These are phyloP conservation scores for Rhipidocladum racemiflorum DNA, from an alignment of 176 grass and related monocot genomes.

Conservation along the genomic window DNA sequence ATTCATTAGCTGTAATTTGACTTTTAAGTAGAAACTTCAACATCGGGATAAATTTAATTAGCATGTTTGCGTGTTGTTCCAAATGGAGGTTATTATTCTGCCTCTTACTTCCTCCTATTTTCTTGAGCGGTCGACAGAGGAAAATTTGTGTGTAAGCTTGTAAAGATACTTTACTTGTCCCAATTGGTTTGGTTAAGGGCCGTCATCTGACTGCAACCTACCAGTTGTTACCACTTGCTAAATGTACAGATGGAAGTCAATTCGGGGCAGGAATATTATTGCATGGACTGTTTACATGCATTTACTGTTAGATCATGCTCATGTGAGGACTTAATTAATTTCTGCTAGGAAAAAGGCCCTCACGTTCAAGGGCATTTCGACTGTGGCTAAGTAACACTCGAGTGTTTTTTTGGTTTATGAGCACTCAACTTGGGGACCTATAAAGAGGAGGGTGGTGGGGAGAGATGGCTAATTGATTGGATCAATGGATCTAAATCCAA, in stretches of 20 bases:
- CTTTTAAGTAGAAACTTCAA: neutral
- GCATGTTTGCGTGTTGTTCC: neutral
- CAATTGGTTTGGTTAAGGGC: neutral
- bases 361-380: neutral
- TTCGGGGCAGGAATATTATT: no score
- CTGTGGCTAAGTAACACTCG: no score
- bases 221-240: neutral
- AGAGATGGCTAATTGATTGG: no score
- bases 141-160: neutral
- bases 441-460: no score
- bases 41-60: neutral
- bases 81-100: neutral
- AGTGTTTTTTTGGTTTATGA: no score
- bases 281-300: no score
- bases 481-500: no score
- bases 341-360: neutral
- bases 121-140: neutral
- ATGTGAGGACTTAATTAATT: neutral
- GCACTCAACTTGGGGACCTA: no score
- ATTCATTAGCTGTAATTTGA: neutral
- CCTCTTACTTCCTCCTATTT: no score
- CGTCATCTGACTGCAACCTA: neutral
- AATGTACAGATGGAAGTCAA: no score
- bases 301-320: neutral
- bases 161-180: neutral